Conservation (phyloP, 2,329 filamentous ascomycete genomes). For the Periconia digitata region DNA sequence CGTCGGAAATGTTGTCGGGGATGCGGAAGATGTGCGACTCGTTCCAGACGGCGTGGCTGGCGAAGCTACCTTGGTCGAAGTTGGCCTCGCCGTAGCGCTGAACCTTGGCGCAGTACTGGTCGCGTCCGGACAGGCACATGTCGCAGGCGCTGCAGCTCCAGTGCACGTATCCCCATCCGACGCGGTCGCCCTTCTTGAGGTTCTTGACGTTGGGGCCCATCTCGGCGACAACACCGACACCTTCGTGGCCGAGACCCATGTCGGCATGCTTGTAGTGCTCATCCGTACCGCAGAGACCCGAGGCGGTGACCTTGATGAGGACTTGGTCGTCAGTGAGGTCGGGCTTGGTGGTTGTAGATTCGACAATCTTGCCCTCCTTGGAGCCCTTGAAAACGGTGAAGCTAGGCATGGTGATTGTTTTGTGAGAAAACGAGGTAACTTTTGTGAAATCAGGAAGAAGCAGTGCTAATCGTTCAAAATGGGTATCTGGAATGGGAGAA, state of each 20-base stretch:
- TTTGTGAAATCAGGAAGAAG: too few relatives aligned
- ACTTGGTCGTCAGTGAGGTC: conserved; percentile 56
- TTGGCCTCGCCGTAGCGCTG: conserved; percentile 46
- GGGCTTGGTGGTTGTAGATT: conserved; percentile 51
- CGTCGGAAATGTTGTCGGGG: conserved; percentile 48
- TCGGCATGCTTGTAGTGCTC: conserved; percentile 47
- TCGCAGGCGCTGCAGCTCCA: conserved; percentile 46
- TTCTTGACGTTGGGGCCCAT: conserved; percentile 49
- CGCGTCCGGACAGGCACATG: conserved; percentile 28
- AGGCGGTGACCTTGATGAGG: conserved; percentile 64
- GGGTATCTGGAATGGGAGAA: neutral
- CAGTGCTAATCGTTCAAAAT: too few relatives aligned
- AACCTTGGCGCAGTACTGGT: conserved; percentile 46
- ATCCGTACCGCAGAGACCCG: conserved; percentile 67
- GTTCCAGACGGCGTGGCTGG: conserved; percentile 50
- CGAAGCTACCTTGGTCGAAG: conserved; percentile 50
- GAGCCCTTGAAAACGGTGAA: conserved; percentile 68
- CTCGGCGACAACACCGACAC: conserved; percentile 54
- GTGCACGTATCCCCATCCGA: conserved; percentile 48
- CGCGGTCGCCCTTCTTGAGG: conserved; percentile 55
- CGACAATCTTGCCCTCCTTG: conserved; percentile 58
- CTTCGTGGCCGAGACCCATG: conserved; percentile 58
- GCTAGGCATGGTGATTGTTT: conserved; percentile 31
- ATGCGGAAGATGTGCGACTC: conserved; percentile 33
- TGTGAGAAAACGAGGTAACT: neutral